Base-by-base conservation (phyloP, 441 rosid species). In the Sinapis alba region DNA sequence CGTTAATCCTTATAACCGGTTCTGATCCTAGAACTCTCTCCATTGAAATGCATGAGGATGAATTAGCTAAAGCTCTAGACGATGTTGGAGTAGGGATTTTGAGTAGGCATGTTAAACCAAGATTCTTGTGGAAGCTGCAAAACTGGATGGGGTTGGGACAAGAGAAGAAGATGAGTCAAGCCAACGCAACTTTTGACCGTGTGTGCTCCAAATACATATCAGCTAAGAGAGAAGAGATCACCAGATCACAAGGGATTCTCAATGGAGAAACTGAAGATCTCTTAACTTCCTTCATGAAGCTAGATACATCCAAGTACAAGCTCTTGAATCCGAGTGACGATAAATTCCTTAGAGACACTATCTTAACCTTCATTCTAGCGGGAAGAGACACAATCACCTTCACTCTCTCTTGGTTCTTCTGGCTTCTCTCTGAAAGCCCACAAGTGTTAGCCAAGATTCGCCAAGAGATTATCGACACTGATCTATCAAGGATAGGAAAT, bases 381-480 rank as follows among this genome's bases (percentile, higher is more conserved):
- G 59, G 59, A 10, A 53, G 59, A 53, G 59, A 53, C 6, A 53
- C 59, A 53, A 4, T 21, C 21, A 27, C 59, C 7, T 53, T 21
- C 59, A 12, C 27, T 20, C 59, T 53, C 59, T 53, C 59, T 53
- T 53, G 59, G 59, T 53, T 53, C 27, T 53, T 53, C n/a, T 53
- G 59, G 59, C 59, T 53, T 53, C 59, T 53, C 59, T 53, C 27
- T 20, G 59, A 20, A 20, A 53, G 21, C 2, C 59, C 59, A 53
- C 27, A 53, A 0, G 59, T 53, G 27, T 6, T 53, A 53, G n/a
- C 27, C 59, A 53, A 53, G 3, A 53, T 53, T 53, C 59, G 59
- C 10, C 59, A 53, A 53, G 59, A 53, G 13, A 20, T 53, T 27
- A 20, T 10, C 23, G 21, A 47, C 21, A 47, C 8, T 9, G 24